Base-by-base conservation (phyloP, 1,284 basidiomycete genomes). In the Cystobasidium pallidum region DNA sequence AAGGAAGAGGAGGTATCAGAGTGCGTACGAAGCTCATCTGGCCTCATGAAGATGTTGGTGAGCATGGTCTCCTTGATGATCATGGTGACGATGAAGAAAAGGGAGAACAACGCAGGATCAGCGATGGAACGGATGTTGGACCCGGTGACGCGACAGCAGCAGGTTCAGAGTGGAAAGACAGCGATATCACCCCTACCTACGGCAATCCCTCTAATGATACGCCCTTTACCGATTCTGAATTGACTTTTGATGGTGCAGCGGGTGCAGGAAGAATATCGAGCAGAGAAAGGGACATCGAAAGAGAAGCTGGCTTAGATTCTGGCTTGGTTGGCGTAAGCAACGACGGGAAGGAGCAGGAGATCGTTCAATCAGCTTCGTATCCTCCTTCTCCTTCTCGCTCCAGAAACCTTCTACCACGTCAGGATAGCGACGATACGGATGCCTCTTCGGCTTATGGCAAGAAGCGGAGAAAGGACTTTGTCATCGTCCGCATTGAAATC, bases 21-120 rank as follows among this genome's bases (percentile, higher is more conserved):
- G 47, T 73, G n/a, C 43, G 43, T 28, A 73, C 72, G 2, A 64
- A 54, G 41, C 65, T 70, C 59, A 70, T 72, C 54, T 72, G 61
- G 54, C 70, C 70, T 19, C 45, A 24, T 6, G 26, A 49, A 39
- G 11, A 47, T 21, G 47, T 21, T 3, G 47, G 15, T 11, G 43
- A 19, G 30, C 24, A 45, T 32, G 45, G 21, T 15, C 24, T 26
- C 15, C 8, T 7, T 24, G 49, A 51, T 6, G 49, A 28, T 28
- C 24, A 51, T 28, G 21, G 17, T 24, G 49, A 51, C 7, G 49
- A 28, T 28, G 49, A 26, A n/a, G n/a, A n/a, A 26, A 28, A 28
- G 17, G 51, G 26, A 28, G 19, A 43, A 41, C 41, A 45, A 17
- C 32, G 17, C n/a, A 41, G 51, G 39, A 32, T 61, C 11, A 41